Base-by-base conservation (phyloP, 176 grass and related monocot genomes). In the Oryza coarctata region DNA sequence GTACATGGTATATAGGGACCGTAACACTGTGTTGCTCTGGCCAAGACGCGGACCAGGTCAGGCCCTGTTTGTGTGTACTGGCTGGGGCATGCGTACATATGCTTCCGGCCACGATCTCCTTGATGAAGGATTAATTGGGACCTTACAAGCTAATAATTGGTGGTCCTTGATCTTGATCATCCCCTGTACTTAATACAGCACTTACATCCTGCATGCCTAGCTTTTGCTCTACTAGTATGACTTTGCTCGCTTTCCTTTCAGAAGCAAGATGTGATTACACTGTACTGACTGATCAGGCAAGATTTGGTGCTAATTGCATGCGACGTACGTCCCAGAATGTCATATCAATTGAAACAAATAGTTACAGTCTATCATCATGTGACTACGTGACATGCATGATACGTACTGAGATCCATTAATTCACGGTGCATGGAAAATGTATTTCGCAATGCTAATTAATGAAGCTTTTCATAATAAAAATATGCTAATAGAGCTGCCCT, bases 91-190 rank as follows among this genome's bases (percentile, higher is more conserved):
- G 81, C 70, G n/a, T n/a, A n/a, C n/a, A n/a, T n/a, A 65, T 74
- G 12, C 49, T 60, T 60, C 55, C 22, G 20, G 8, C 82, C 34
- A 75, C 82, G 39, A 30, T 74, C 72, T 84, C 82, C 33, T 76
- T 68, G 32, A 68, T 84, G 82, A 76, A 39, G 13, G 44, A 0
- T 55, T 55, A 55, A 2, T 39, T 36, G 71, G 71, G 81, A 52
- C 71, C 81, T 83, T 74, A 38, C 52, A 63, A 75, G 30, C 32
- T 39, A 44, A 84, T 58, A 76, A 84, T 76, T 60, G 73, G 73
- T 84, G 82, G 73, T 83, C 71, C 71, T 35, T 13, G n/a, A 60
- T 60, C 55, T 60, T 2, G 22, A 10, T 25, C 9, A 25, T 60
- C 55, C n/a, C 50, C 50, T 49, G 4, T 49, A 49, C 45, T 49